phyloP scores from a whole-genome alignment of 768 basidiomycete species.

The Neoboletus subvelutipes region DNA sequence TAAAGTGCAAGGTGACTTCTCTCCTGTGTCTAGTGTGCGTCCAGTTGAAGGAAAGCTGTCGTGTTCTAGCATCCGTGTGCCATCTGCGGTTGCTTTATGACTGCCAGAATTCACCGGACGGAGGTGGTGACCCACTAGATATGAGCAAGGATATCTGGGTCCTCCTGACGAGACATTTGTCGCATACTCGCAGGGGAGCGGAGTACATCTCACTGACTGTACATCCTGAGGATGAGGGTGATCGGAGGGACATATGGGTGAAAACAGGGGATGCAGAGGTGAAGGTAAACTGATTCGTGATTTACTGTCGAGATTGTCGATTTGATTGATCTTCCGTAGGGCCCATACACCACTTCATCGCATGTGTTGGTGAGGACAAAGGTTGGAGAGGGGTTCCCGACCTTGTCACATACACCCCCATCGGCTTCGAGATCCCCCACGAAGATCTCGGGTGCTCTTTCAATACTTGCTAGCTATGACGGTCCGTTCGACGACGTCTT shows the following conservation, averaged over 20 bases:
- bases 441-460: conserved; percentile 41
- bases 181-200: conserved; percentile 52
- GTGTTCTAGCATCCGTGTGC: conserved; percentile 37
- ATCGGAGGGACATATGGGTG: conserved; percentile 24
- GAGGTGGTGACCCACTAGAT: not conserved
- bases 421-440: conserved; percentile 12
- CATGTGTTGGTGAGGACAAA: conserved; percentile 38
- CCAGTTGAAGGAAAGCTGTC: not conserved
- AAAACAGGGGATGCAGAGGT: conserved; percentile 34
- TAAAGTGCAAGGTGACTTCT: conserved; percentile 32
- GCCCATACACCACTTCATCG: conserved; percentile 45
- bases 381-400: conserved; percentile 27
- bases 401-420: not conserved
- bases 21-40: conserved; percentile 14
- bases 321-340: conserved; percentile 25
- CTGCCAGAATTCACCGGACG: not conserved
- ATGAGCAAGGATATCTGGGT: conserved; percentile 66
- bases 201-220: conserved; percentile 67
- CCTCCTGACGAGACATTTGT: conserved; percentile 74
- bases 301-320: not conserved
- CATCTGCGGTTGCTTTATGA: conserved; percentile 43
- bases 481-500: conserved; percentile 58
- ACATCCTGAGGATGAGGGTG: conserved; percentile 43
- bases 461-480: conserved; percentile 68
- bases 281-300: conserved; percentile 32